Conservation (phyloP, 106 monocot genomes). For the Chionographis japonica region DNA sequence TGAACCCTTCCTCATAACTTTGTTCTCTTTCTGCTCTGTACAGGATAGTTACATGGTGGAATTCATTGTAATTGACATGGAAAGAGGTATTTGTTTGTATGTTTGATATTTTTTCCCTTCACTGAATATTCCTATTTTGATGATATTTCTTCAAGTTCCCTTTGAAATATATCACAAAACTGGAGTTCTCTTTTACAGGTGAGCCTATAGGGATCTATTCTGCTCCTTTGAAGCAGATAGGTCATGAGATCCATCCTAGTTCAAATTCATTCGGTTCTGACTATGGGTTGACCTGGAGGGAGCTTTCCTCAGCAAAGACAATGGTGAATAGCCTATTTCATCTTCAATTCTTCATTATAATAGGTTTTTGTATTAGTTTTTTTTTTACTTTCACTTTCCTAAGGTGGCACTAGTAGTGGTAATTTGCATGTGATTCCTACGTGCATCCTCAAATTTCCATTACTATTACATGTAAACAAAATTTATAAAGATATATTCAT, state of each 20-base stretch:
- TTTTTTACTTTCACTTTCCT: neutral
- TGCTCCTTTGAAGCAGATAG: constrained; percentile 54
- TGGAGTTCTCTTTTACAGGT: constrained; percentile 40
- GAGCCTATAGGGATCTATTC: constrained; percentile 73
- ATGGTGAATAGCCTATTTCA: constrained; percentile 31
- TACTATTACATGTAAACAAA: no score
- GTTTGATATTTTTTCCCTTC: neutral
- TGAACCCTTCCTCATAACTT: no score
- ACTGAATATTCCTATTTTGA: neutral
- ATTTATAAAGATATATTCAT: neutral
- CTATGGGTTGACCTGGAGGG: constrained; percentile 43
- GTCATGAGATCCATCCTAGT: constrained; percentile 22
- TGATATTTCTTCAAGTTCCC: neutral
- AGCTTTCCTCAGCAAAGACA: constrained; percentile 44
- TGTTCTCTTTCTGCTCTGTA: constrained; percentile 11
- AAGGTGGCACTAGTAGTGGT: neutral
- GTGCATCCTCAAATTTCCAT: neutral
- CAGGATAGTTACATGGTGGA: constrained; percentile 83
- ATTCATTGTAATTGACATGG: constrained; percentile 71
- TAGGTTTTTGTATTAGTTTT: neutral
- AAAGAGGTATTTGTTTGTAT: constrained; percentile 51
- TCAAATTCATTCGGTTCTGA: constrained; percentile 28
- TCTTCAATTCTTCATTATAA: constrained; percentile 5
- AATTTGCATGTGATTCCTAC: neutral
- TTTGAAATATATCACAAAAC: neutral